Conservation (phyloP, 2,329 filamentous ascomycete species). For the Trichoderma sp. region DNA sequence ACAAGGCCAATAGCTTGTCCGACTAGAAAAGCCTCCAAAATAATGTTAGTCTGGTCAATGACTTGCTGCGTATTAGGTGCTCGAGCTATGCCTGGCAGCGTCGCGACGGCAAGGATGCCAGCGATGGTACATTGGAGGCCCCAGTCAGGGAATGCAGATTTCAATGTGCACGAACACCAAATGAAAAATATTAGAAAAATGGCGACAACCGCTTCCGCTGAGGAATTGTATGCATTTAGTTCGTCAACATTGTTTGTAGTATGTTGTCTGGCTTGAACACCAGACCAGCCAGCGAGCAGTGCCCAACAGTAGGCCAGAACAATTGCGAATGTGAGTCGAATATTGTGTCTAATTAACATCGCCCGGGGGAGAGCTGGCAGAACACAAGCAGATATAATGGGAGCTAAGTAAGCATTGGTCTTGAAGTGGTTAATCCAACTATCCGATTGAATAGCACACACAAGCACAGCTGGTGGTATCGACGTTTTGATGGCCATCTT, state of each 20-base stretch:
- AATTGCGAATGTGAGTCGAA: neutral
- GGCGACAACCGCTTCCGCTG: neutral
- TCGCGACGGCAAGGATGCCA: neutral
- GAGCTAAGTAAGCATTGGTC: neutral
- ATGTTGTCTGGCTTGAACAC: neutral
- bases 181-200: neutral
- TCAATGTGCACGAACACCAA: neutral
- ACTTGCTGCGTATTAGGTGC: neutral
- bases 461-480: neutral
- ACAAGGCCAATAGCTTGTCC: neutral
- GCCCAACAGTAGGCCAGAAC: neutral
- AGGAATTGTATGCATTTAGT: neutral
- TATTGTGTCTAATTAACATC: neutral
- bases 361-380: neutral
- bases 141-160: neutral
- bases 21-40: neutral
- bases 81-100: neutral
- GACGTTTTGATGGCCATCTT: neutral
- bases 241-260: neutral
- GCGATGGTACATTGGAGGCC: neutral
- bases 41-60: neutral
- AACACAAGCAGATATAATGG: neutral
- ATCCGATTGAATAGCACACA: neutral
- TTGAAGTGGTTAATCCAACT: neutral
- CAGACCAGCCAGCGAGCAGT: neutral